Conservation (phyloP, 148 eudicot genomes). For the Fagopyrum esculentum region DNA sequence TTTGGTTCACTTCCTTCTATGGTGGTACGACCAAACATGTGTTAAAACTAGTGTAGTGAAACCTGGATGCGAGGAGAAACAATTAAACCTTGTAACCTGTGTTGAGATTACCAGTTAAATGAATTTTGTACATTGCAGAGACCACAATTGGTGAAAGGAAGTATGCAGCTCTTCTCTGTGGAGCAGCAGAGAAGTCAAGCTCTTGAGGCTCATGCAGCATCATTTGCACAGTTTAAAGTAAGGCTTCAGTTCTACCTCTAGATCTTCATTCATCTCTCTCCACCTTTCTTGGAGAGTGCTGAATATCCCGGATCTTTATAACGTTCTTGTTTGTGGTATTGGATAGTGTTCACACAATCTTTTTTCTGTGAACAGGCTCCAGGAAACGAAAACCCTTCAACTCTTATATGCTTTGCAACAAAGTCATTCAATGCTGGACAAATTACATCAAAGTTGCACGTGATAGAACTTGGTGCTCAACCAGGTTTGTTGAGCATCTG, state of each 20-base stretch:
- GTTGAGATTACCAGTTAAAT: neutral
- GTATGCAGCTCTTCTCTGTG: conserved; percentile 71
- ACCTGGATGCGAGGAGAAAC: neutral
- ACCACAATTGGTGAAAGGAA: conserved; percentile 76
- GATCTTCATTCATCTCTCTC: conserved; percentile 5
- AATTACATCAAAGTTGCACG: conserved; percentile 56
- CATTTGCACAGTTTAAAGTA: conserved; percentile 63
- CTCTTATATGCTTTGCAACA: conserved; percentile 66
- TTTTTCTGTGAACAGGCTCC: conserved; percentile 33
- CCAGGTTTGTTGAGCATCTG: conserved; percentile 29
- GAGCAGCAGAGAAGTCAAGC: conserved; percentile 84
- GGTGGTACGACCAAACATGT: neutral
- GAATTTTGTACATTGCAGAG: conserved; percentile 27
- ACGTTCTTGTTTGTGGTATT: neutral
- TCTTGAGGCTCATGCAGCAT: conserved; percentile 78
- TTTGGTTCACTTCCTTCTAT: neutral
- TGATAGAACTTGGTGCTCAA: conserved; percentile 79
- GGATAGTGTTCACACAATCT: neutral
- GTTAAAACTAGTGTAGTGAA: neutral
- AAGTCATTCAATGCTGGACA: conserved; percentile 64
- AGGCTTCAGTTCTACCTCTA: conserved; percentile 12
- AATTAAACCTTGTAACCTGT: neutral
- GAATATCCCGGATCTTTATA: neutral
- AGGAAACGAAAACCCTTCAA: conserved; percentile 60
- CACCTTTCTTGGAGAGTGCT: neutral